These are phyloP conservation scores for Naganishia sp. DNA, from an alignment of 1,284 basidiomycete genomes.

Conservation along the genomic window DNA sequence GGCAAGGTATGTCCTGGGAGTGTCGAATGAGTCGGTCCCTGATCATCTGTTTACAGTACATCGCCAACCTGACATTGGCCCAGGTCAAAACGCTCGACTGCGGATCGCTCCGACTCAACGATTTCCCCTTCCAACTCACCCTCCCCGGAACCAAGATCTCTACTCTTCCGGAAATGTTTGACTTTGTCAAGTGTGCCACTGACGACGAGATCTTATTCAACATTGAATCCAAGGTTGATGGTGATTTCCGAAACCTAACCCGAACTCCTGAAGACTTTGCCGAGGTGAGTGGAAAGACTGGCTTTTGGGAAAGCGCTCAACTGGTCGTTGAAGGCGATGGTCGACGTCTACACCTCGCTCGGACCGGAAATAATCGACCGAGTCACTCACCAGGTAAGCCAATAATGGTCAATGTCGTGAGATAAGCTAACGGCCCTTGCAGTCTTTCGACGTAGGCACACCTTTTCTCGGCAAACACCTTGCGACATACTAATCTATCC, in stretches of 20 bases:
- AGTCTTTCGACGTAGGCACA: constrained; percentile 29
- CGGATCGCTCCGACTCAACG: constrained; percentile 65
- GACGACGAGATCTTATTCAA: constrained; percentile 64
- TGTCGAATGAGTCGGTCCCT: not conserved
- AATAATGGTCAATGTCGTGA: constrained; percentile 5
- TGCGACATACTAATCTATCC: not conserved
- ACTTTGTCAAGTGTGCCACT: constrained; percentile 67
- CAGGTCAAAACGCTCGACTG: constrained; percentile 76
- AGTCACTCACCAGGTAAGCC: constrained; percentile 42
- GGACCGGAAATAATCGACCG: constrained; percentile 41
- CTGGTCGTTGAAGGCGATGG: constrained; percentile 31
- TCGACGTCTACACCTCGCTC: constrained; percentile 36
- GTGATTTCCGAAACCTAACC: constrained; percentile 62
- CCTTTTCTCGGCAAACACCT: not conserved
- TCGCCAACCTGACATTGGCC: constrained; percentile 73
- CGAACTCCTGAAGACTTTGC: constrained; percentile 68
- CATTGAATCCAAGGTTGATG: constrained; percentile 76
- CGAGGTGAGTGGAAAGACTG: constrained; percentile 35
- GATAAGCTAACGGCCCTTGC: no score
- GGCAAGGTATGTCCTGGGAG: constrained; percentile 57
- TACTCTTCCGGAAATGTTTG: constrained; percentile 70
- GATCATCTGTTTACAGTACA: constrained; percentile 45
- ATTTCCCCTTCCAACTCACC: constrained; percentile 61
- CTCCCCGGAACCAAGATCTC: constrained; percentile 66
- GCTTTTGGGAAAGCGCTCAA: not conserved